A percentile compares a stretch with the other conserved stretches of the same genome.
Conservation (phyloP, 345 rosid genomes). For the Lenwebbia sp. region DNA sequence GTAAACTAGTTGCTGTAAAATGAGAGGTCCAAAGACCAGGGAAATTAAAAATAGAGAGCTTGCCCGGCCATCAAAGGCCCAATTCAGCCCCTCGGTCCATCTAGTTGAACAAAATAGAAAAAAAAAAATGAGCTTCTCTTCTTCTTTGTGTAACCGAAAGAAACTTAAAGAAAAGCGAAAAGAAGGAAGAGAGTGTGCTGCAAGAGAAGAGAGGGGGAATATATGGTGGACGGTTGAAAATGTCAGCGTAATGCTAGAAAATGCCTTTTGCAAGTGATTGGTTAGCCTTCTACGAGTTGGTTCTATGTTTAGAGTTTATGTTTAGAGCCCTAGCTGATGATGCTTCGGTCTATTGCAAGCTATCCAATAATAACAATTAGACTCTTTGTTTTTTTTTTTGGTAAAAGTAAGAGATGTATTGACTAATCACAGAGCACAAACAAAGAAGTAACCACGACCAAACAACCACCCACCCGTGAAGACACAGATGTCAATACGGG, state of each 20-base stretch:
- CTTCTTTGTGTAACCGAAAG: too few relatives aligned
- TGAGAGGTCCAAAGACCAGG: background rate
- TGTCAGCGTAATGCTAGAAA: background rate
- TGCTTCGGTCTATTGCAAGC: background rate
- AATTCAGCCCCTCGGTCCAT: background rate
- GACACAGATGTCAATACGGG: too few relatives aligned
- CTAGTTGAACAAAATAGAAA: too few relatives aligned
- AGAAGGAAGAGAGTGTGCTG: background rate
- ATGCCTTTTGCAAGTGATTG: background rate
- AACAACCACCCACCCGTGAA: too few relatives aligned
- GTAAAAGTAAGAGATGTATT: too few relatives aligned
- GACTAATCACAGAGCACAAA: too few relatives aligned
- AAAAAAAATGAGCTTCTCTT: too few relatives aligned
- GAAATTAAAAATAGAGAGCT: background rate
- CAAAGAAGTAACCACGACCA: too few relatives aligned
- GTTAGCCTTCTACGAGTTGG: background rate
- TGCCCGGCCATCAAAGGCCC: background rate
- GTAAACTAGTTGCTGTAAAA: background rate
- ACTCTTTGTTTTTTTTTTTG: too few relatives aligned
- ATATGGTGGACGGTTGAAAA: background rate
- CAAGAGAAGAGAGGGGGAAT: background rate
- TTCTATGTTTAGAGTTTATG: too few relatives aligned
- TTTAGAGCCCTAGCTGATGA: background rate
- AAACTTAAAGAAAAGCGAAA: too few relatives aligned
- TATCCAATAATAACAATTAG: too few relatives aligned